Conservation (phyloP, 2,329 filamentous ascomycete species). For the Gaeumannomyces sp. region DNA sequence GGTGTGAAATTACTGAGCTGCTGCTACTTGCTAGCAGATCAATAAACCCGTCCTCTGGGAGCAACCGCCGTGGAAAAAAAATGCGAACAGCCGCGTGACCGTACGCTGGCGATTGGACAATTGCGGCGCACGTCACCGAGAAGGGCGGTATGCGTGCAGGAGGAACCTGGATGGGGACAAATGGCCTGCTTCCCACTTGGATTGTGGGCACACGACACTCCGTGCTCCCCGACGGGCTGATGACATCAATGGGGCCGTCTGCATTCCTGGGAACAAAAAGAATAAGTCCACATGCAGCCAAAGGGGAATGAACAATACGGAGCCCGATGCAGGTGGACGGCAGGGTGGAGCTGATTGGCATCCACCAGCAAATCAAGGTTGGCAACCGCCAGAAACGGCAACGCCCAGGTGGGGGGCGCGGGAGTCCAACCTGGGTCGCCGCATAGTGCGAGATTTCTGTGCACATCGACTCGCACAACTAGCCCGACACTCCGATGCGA, state of each 20-base stretch:
- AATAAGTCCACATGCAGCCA: too few species aligned
- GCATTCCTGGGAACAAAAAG: not conserved
- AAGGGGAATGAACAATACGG: not conserved
- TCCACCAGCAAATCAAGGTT: not conserved
- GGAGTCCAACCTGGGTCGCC: not conserved
- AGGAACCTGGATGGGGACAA: not conserved
- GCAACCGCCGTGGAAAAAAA: not conserved
- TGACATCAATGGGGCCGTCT: not conserved
- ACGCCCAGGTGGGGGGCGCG: too few species aligned
- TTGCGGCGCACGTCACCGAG: not conserved
- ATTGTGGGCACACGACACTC: not conserved
- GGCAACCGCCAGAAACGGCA: not conserved
- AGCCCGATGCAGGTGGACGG: not conserved
- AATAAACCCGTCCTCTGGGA: not conserved
- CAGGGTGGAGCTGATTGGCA: not conserved
- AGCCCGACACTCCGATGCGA: too few species aligned
- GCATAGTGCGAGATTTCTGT: not conserved
- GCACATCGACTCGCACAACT: too few species aligned
- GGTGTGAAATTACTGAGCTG: too few species aligned
- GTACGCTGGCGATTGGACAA: not conserved
- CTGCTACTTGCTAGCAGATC: not conserved
- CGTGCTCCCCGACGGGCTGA: not conserved
- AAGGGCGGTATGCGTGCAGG: slow-evolving; percentile 1
- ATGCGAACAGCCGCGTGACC: not conserved
- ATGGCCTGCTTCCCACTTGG: not conserved